Evolutionary conservation across 2,329 filamentous ascomycete species (phyloP).

Genomic region (Lachnellula occidentalis): DNA sequence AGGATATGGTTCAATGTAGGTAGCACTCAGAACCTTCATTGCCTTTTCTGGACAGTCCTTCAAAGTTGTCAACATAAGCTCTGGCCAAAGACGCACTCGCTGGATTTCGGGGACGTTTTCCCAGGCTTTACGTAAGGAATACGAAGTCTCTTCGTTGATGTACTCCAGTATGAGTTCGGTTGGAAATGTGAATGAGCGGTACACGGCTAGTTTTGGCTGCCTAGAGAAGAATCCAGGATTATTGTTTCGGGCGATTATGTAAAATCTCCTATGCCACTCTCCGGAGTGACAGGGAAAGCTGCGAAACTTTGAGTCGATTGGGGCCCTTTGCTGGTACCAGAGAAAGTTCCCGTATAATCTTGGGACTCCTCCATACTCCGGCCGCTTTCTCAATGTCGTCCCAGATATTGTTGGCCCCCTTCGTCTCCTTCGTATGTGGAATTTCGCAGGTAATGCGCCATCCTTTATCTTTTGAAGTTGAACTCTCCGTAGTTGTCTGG

Average conservation of each 20-base stretch:
- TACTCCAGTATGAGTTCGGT: background rate
- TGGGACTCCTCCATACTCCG: too few species aligned
- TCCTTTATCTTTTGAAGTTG: too few species aligned
- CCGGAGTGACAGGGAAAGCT: background rate
- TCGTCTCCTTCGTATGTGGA: too few species aligned
- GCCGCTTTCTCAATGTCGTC: too few species aligned
- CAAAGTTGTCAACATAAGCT: constrained; percentile 19
- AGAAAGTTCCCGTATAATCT: too few species aligned
- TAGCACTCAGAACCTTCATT: constrained; percentile 21
- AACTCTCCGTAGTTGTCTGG: too few species aligned
- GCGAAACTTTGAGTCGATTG: background rate
- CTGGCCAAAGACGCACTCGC: constrained; percentile 13
- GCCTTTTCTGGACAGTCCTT: constrained; percentile 13
- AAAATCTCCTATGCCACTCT: background rate
- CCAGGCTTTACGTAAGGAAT: constrained; percentile 8
- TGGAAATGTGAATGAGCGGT: background rate
- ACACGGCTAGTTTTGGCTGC: background rate
- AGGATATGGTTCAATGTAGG: constrained; percentile 18
- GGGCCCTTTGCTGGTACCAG: background rate
- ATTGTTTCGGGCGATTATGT: background rate
- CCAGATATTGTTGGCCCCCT: too few species aligned
- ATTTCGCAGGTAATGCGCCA: too few species aligned
- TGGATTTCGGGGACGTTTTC: background rate
- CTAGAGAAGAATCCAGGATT: background rate
- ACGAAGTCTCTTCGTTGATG: background rate